Evolutionary conservation across 495 filamentous ascomycete species (phyloP), one percentile per base, ranked within the genome.

Genomic region (Tetracladium marchalianum): DNA sequence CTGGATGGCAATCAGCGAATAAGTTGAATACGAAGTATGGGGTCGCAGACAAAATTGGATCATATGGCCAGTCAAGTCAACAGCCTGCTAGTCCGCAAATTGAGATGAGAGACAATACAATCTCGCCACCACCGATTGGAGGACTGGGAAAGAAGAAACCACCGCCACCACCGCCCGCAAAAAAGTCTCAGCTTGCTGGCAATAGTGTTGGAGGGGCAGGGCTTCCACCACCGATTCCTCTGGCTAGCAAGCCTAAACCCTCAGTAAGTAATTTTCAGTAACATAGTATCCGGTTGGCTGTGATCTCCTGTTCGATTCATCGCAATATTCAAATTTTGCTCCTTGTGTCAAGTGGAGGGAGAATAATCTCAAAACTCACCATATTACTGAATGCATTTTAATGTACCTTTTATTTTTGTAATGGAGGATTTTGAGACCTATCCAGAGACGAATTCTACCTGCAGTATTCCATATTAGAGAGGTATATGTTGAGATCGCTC

Each of bases 161-260:
- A 7, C 82, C 85, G 4, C 83, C 76, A 18, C 78, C 85, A 1
- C 82, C 81, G 3, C 81, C 81, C n/a, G 74, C 78, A 9, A 82
- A 80, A 59, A 78, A 72, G 50, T 64, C 68, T 17, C 67, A 60
- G 17, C 50, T 65, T 40, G 47, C 46, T 13, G 32, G 49, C 11
- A 33, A 42, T 33, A 62, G 48, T n/a, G 11, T 49, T 27, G 11
- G 36, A 22, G 34, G 43, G 12, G 48, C 19, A 27, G 17, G 19
- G 16, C n/a, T 15, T 11, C 68, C 76, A 13, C 76, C 76, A 12
- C 73, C 76, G 4, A 56, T 78, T 22, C 77, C 65, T 35, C 13
- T 62, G 11, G 38, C 52, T 11, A 65, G 55, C 44, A 63, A 63
- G 41, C 62, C 63, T 18, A 62, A 56, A 39, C 57, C 57, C 33